Percentiles rank a stretch among this genome's conserved stretches.
Conservation (phyloP, 768 basidiomycete genomes). For the Mycena vulgaris region DNA sequence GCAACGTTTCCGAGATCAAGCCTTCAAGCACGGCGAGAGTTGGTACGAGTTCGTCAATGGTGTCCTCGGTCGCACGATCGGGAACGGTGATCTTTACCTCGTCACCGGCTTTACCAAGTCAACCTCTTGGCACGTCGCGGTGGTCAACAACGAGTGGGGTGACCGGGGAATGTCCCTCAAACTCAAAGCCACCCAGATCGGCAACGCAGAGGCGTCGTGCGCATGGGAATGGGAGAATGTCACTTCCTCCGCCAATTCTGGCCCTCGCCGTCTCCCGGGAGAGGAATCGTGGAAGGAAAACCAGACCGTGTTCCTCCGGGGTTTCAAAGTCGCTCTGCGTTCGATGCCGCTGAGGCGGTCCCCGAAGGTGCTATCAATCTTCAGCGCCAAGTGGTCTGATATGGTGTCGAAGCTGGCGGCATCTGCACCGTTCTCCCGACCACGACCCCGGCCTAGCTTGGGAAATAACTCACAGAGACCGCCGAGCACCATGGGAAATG, state of each 20-base stretch:
- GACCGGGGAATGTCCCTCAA: constrained; percentile 8
- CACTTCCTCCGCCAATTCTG: background rate
- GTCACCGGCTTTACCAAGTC: too few species aligned
- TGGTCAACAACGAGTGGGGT: background rate
- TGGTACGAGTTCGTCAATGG: constrained; percentile 34
- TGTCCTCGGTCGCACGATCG: constrained; percentile 10
- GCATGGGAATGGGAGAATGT: constrained; percentile 22
- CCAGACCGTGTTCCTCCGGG: constrained; percentile 33
- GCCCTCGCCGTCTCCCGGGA: background rate
- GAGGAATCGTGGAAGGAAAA: constrained; percentile 21
- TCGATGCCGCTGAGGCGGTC: too few species aligned
- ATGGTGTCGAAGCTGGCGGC: too few species aligned
- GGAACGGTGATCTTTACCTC: too few species aligned
- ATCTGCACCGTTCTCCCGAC: too few species aligned
- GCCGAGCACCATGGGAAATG: too few species aligned
- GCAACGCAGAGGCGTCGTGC: too few species aligned
- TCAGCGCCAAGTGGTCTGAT: too few species aligned
- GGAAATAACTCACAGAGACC: too few species aligned
- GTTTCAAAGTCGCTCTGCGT: constrained; percentile 28
- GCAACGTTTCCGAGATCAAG: constrained; percentile 18
- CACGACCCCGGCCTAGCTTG: too few species aligned
- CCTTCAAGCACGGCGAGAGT: constrained; percentile 15
- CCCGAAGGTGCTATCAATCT: too few species aligned
- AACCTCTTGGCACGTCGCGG: constrained; percentile 15
- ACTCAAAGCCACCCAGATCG: constrained; percentile 21